A percentile compares a stretch with the other conserved stretches of the same genome.
Conservation (phyloP, 805 yeast genomes). For the Saccharomycopsis amapae region DNA sequence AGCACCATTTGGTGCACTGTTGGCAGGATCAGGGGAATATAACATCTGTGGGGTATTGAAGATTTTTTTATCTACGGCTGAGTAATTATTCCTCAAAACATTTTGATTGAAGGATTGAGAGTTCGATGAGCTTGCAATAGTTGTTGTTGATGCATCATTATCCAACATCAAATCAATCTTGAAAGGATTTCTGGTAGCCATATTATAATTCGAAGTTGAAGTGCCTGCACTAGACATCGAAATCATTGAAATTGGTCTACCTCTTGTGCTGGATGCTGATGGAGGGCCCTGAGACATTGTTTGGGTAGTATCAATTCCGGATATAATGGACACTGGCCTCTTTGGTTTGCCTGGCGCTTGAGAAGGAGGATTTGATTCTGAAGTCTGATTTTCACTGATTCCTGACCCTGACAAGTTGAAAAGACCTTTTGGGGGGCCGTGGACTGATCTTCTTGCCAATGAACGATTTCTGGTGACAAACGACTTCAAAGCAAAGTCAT, state of each 20-base stretch:
- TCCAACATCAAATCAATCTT: constrained; percentile 16
- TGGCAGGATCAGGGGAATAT: constrained; percentile 16
- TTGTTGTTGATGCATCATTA: constrained; percentile 10
- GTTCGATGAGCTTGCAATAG: constrained; percentile 12
- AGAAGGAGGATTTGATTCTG: neutral
- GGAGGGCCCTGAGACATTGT: neutral
- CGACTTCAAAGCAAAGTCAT: constrained; percentile 19
- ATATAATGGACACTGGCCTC: constrained; percentile 19
- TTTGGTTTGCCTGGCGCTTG: constrained; percentile 7
- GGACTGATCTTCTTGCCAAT: constrained; percentile 20
- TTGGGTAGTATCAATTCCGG: constrained; percentile 2
- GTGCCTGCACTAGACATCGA: constrained; percentile 1
- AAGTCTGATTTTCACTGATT: constrained; percentile 1
- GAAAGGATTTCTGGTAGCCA: constrained; percentile 9
- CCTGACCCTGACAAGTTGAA: constrained; percentile 2
- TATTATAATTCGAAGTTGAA: too few species aligned
- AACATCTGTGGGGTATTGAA: constrained; percentile 21
- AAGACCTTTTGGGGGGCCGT: constrained; percentile 17
- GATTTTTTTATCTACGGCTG: constrained; percentile 17
- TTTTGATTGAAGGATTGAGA: constrained; percentile 11
- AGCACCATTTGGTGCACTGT: neutral
- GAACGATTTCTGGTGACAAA: constrained; percentile 21
- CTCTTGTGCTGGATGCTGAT: constrained; percentile 2
- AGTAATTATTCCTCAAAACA: constrained; percentile 13
- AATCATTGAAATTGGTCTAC: constrained; percentile 18